phyloP scores from a whole-genome alignment of 2,329 filamentous ascomycete species.

The Tolypocladium inflatum region DNA sequence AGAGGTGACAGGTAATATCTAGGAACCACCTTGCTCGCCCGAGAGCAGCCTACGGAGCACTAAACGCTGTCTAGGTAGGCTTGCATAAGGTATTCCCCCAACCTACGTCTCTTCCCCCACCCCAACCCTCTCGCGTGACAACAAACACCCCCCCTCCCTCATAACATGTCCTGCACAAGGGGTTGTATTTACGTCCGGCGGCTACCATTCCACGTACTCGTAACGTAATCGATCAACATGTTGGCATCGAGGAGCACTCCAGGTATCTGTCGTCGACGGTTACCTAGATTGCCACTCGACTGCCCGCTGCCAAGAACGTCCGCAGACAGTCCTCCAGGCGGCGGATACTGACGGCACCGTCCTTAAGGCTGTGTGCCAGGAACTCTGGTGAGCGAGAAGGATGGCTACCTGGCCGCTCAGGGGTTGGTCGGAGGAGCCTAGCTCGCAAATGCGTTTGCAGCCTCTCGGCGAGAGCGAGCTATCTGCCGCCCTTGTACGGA shows the following conservation, averaged over 20 bases:
- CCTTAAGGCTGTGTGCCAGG: too few relatives aligned
- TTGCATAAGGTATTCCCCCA: too few relatives aligned
- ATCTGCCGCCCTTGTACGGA: too few relatives aligned
- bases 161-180: background rate
- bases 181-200: background rate
- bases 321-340: background rate
- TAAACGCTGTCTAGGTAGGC: background rate
- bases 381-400: too few relatives aligned
- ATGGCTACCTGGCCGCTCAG: too few relatives aligned
- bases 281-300: background rate
- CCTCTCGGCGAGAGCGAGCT: too few relatives aligned
- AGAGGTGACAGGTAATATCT: background rate
- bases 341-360: too few relatives aligned
- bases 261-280: background rate
- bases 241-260: background rate
- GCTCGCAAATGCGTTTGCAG: too few relatives aligned
- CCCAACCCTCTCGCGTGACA: background rate
- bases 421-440: too few relatives aligned
- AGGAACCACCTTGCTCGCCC: background rate
- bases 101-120: too few relatives aligned
- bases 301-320: background rate
- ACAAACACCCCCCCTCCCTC: background rate
- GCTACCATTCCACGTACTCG: background rate
- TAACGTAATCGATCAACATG: background rate
- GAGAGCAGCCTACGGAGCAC: background rate